Evolutionary conservation across 1,284 basidiomycete genomes (phyloP).

Genomic region (Hemileia vastatrix): DNA sequence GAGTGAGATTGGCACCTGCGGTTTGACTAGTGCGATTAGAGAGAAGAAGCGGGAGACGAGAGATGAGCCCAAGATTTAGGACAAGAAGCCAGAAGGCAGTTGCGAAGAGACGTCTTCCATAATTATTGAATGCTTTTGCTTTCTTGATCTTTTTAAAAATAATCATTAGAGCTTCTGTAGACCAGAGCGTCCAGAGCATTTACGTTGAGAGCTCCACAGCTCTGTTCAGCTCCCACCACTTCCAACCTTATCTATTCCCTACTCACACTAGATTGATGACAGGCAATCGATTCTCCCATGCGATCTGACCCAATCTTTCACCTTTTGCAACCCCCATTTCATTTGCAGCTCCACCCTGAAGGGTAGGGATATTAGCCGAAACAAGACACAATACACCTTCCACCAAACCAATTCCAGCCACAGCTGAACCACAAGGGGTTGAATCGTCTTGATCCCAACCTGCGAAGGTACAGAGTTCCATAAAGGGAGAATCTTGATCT

Average conservation of each 20-base stretch:
- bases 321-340: not conserved
- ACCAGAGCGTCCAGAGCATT: no score
- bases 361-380: not conserved
- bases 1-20: conserved; percentile 1
- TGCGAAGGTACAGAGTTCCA: not conserved
- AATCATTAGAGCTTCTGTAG: no score
- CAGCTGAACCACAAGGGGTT: not conserved
- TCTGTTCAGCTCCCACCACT: not conserved
- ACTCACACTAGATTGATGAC: not conserved
- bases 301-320: conserved; percentile 1
- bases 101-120: no score
- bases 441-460: not conserved
- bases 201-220: no score
- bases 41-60: not conserved
- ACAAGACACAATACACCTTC: not conserved
- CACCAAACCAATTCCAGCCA: not conserved
- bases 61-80: not conserved
- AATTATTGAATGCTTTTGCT: no score
- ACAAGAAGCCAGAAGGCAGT: no score
- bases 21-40: not conserved
- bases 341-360: not conserved
- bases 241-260: not conserved
- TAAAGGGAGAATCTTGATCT: not conserved
- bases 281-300: not conserved
- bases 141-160: no score